phyloP scores from a whole-genome alignment of 192 early-diverging fungal species.

The Jimgerdemannia lactiflua region DNA sequence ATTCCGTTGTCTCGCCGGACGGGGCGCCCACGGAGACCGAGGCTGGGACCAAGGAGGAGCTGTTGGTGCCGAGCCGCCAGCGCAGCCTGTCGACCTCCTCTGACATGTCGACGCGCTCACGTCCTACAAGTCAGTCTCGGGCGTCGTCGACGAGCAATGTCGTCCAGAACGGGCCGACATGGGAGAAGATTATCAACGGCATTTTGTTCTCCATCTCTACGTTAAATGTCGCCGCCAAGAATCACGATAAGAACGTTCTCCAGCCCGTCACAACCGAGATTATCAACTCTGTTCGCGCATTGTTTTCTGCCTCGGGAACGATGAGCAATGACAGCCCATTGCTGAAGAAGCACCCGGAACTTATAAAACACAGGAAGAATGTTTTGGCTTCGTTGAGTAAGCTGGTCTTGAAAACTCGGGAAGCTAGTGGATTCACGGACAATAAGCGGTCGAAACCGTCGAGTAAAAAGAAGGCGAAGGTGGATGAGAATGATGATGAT shows the following conservation, averaged over 20 bases:
- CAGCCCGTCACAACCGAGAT: slow-evolving; percentile 1
- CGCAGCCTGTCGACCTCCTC: too few relatives aligned
- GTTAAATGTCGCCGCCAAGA: not conserved
- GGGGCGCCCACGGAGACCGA: too few relatives aligned
- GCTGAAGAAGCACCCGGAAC: slow-evolving; percentile 22
- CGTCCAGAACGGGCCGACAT: not conserved
- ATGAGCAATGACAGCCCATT: slow-evolving; percentile 28
- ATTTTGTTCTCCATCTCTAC: not conserved
- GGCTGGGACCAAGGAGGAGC: too few relatives aligned
- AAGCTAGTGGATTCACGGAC: not conserved
- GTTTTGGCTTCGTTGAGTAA: slow-evolving; percentile 22
- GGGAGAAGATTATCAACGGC: not conserved
- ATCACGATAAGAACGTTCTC: not conserved
- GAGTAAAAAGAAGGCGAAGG: not conserved
- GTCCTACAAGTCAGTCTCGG: too few relatives aligned
- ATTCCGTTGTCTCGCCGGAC: not conserved
- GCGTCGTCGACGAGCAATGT: not conserved
- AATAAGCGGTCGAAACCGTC: not conserved
- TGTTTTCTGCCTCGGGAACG: slow-evolving; percentile 11
- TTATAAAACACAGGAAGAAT: slow-evolving; percentile 23
- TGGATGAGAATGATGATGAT: slow-evolving; percentile 4
- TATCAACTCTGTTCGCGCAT: slow-evolving; percentile 12
- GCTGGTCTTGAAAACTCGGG: slow-evolving; percentile 17
- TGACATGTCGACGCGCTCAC: too few relatives aligned
- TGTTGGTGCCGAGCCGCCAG: too few relatives aligned